Evolutionary conservation across 2,329 filamentous ascomycete species (phyloP).

Genomic region (Colletotrichum karsti): DNA sequence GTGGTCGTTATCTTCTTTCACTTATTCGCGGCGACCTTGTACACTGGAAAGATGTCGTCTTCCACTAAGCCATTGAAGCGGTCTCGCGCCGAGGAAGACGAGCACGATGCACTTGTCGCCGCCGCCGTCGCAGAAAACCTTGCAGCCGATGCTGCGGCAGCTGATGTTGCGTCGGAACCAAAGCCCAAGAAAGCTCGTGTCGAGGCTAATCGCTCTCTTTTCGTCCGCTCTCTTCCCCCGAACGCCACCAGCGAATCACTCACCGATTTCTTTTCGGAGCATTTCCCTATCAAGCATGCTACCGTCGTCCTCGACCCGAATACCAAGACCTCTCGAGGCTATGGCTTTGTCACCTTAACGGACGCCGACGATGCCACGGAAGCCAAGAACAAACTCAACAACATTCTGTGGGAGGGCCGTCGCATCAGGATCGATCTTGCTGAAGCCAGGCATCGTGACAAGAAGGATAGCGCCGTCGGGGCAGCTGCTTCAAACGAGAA

Average conservation of each 20-base stretch:
- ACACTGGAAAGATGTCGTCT: conserved; percentile 7
- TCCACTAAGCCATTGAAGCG: conserved; percentile 28
- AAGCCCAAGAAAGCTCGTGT: conserved; percentile 64
- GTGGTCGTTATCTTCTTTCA: neutral
- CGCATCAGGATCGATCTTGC: conserved; percentile 89
- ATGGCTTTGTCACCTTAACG: conserved; percentile 96
- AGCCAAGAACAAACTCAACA: conserved; percentile 84
- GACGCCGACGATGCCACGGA: conserved; percentile 89
- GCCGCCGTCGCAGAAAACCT: conserved; percentile 31
- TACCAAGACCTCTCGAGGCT: conserved; percentile 89
- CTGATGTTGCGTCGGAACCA: conserved; percentile 38
- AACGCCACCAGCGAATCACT: conserved; percentile 83
- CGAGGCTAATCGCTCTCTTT: conserved; percentile 77
- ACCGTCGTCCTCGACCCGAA: conserved; percentile 87
- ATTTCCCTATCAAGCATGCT: conserved; percentile 94
- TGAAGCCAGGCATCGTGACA: conserved; percentile 79
- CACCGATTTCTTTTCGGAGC: conserved; percentile 90
- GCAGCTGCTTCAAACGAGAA: conserved; percentile 52
- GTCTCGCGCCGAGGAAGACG: conserved; percentile 22
- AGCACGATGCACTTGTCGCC: conserved; percentile 26
- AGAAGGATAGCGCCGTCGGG: conserved; percentile 39
- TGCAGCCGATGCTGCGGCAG: conserved; percentile 40
- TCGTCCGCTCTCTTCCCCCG: conserved; percentile 86
- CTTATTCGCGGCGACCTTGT: neutral
- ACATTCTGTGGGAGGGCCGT: conserved; percentile 78